Evolutionary conservation across 805 yeast species (phyloP).

Genomic region (Hanseniaspora taiwanica): DNA sequence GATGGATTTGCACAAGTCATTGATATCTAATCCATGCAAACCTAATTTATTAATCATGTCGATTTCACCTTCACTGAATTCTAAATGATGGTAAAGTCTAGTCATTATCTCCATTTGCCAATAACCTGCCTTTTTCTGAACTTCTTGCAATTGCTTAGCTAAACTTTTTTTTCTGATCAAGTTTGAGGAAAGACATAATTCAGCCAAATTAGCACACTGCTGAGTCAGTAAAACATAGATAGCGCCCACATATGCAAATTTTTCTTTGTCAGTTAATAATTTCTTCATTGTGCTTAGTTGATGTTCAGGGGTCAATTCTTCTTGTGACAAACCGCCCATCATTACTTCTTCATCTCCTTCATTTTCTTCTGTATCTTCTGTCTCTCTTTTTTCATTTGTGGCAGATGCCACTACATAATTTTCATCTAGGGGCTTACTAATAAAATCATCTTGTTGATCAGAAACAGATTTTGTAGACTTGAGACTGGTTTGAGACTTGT

Average conservation of each 20-base stretch:
- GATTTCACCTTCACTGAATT: constrained; percentile 61
- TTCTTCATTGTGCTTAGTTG: constrained; percentile 71
- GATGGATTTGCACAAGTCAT: constrained; percentile 56
- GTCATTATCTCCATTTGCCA: constrained; percentile 72
- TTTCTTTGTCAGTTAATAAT: constrained; percentile 70
- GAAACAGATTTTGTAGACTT: constrained; percentile 1
- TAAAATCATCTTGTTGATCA: no score
- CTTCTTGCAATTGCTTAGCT: constrained; percentile 44
- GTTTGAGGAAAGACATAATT: constrained; percentile 37
- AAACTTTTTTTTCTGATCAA: constrained; percentile 33
- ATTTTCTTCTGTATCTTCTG: constrained; percentile 23
- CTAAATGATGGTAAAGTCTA: constrained; percentile 68
- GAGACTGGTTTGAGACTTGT: constrained; percentile 6
- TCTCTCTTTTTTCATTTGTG: constrained; percentile 17
- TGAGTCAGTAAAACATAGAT: constrained; percentile 63
- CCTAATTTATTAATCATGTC: constrained; percentile 79
- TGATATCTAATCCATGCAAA: constrained; percentile 65
- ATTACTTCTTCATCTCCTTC: constrained; percentile 30
- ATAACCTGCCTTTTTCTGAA: constrained; percentile 67
- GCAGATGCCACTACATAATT: constrained; percentile 6
- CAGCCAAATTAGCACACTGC: constrained; percentile 70
- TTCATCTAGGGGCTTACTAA: no score
- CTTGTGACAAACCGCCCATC: constrained; percentile 15
- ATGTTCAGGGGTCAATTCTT: constrained; percentile 24
- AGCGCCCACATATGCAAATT: constrained; percentile 84